Conservation (phyloP, 352 stramenopile genomes). For the Phytophthora sp. region DNA sequence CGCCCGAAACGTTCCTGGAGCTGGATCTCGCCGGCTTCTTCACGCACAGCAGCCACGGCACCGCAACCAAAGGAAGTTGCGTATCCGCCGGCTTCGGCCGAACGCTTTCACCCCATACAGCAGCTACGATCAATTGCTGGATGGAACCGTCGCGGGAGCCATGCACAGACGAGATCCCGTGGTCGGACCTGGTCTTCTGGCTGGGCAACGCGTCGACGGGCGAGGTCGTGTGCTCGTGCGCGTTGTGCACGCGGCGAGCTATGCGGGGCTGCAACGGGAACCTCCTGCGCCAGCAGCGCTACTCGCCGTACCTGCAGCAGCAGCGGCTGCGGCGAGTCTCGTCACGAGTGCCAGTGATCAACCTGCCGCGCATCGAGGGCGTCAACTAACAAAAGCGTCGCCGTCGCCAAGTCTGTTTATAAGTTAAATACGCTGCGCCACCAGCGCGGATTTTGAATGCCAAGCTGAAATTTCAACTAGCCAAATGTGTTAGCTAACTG, state of each 20-base stretch:
- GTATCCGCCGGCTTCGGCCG: not conserved
- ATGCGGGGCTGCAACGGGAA: constrained; percentile 20
- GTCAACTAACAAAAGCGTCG: constrained; percentile 50
- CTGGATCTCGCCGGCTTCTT: constrained; percentile 32
- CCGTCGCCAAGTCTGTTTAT: constrained; percentile 15
- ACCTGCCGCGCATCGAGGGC: constrained; percentile 63
- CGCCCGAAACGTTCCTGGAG: constrained; percentile 34
- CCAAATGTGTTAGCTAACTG: too few relatives aligned
- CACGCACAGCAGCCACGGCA: constrained; percentile 12
- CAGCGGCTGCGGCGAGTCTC: constrained; percentile 42
- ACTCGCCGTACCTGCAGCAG: constrained; percentile 44
- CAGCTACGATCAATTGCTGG: constrained; percentile 12
- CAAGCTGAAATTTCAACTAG: not conserved
- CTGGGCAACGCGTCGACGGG: constrained; percentile 54
- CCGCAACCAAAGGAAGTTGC: constrained; percentile 31
- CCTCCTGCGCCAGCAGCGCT: constrained; percentile 23
- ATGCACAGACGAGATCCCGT: constrained; percentile 62
- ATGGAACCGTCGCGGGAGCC: constrained; percentile 60
- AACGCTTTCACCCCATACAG: not conserved
- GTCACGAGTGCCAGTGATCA: constrained; percentile 64
- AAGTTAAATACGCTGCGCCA: constrained; percentile 20
- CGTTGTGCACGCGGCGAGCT: constrained; percentile 30
- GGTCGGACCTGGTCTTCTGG: constrained; percentile 64
- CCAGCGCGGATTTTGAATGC: constrained; percentile 12
- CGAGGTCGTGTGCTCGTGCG: constrained; percentile 53